Evolutionary conservation across 305 asterid species (phyloP), one percentile per base, ranked within the genome.

Genomic region (Petunia hybrid): DNA sequence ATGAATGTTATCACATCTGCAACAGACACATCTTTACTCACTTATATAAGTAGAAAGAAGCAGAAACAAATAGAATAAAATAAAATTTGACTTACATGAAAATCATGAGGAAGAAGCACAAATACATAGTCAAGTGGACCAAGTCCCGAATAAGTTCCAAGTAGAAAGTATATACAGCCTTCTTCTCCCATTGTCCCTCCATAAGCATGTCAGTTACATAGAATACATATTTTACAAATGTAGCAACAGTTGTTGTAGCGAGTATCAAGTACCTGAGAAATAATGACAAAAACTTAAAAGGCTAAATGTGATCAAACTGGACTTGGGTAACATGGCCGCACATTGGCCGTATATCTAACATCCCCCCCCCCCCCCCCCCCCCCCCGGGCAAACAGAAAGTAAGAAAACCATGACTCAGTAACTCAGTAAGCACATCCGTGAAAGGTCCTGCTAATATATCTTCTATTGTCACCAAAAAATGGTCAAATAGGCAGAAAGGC

Each of bases 141-240:
- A 96, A 87, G 89, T 96, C 99, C 41, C 93, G 91, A 61, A 96
- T 78, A 82, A 96, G 97, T 88, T 94, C 99, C 90, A 96, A 84
- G 89, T 94, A 94, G 84, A 96, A 96, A 70, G 97, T 96, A 87
- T 86, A 96, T 84, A 94, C 98, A 87, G 98, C 92, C 89, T 93
- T 96, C 83, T 83, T 91, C 87, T 95, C 98, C 99, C 99, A 96
- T 85, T 96, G 98, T 60, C 99, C 99, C 71, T 94, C 97, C 98
- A 92, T 91, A 80, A 94, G 90, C 96, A 92, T 90, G 90, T 95
- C 99, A 59, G 93, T 88, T 35, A 95, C 88, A 77, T 92, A 93
- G 91, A 95, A 94, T 77, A 84, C 80, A 87, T 95, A 95, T 85
- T 95, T 95, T 87, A 94, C 88, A 83, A 91, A 84, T 53, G 94